Percentiles rank a stretch among this genome's conserved stretches.
Conservation (phyloP, 2,329 filamentous ascomycete genomes). For the Venturia asperata region DNA sequence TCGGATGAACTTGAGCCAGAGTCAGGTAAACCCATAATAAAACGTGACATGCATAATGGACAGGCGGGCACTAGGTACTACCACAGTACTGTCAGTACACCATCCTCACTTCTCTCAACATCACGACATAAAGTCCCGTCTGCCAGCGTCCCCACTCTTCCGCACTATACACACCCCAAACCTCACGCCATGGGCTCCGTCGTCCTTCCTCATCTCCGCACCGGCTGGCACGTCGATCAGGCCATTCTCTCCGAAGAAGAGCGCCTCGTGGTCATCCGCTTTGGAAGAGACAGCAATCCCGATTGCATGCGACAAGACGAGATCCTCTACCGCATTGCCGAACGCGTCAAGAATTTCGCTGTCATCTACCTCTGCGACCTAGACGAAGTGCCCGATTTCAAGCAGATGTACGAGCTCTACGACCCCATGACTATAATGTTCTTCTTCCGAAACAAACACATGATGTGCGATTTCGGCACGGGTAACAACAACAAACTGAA, state of each 20-base stretch:
- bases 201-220: conserved; percentile 81
- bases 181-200: conserved; percentile 62
- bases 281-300: conserved; percentile 77
- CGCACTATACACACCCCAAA: not conserved
- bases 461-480: conserved; percentile 97
- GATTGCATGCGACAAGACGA: conserved; percentile 84
- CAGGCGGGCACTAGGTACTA: no score
- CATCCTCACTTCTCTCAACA: no score
- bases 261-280: conserved; percentile 85
- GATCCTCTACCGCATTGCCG: conserved; percentile 88
- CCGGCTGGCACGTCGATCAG: conserved; percentile 97
- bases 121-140: not conserved
- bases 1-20: no score
- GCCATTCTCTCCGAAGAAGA: conserved; percentile 79
- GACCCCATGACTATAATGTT: conserved; percentile 40
- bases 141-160: not conserved
- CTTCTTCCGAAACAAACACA: conserved; percentile 98
- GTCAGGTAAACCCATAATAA: no score
- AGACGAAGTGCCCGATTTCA: conserved; percentile 76
- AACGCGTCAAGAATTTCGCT: conserved; percentile 87
- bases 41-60: no score
- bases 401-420: conserved; percentile 73
- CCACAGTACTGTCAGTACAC: no score
- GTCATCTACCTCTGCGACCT: conserved; percentile 79
- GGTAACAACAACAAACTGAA: conserved; percentile 99